Percentiles rank a stretch among this genome's conserved stretches.
phyloP scores from a whole-genome alignment of 2,329 filamentous ascomycete species.

The Trichoderma semiorbis region DNA sequence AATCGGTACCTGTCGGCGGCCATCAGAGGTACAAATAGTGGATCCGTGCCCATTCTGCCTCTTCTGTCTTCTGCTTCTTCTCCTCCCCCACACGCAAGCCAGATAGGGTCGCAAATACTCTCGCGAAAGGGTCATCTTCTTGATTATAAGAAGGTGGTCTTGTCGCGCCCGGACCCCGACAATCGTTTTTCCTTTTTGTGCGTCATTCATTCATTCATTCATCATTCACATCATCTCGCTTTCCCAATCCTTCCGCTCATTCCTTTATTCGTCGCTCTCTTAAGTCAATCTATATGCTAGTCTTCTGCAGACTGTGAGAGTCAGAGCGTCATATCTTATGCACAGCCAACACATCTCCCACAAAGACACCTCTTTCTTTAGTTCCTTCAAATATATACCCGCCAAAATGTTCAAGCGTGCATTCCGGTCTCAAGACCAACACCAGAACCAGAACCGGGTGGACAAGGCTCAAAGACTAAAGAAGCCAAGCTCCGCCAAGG shows the following conservation, averaged over 20 bases:
- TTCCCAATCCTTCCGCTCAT: constrained; percentile 43
- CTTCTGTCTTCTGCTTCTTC: constrained; percentile 42
- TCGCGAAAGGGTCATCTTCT: constrained; percentile 50
- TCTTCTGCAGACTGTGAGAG: neutral
- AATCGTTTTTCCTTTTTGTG: constrained; percentile 35
- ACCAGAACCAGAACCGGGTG: constrained; percentile 53
- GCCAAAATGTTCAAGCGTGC: constrained; percentile 86
- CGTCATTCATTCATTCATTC: constrained; percentile 28
- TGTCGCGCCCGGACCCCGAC: constrained; percentile 56
- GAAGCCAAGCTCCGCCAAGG: constrained; percentile 53
- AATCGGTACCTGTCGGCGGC: constrained; percentile 2
- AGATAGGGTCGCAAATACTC: constrained; percentile 56
- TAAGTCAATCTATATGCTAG: neutral
- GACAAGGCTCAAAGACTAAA: constrained; percentile 85
- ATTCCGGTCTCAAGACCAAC: constrained; percentile 69
- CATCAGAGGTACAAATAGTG: constrained; percentile 23
- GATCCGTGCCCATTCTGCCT: constrained; percentile 22
- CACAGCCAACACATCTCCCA: neutral
- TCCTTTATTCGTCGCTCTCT: constrained; percentile 48
- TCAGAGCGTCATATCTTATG: neutral
- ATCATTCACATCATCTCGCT: neutral
- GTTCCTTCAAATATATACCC: constrained; percentile 15
- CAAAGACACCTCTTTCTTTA: constrained; percentile 26
- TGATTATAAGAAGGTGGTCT: constrained; percentile 41
- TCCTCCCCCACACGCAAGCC: constrained; percentile 50